Evolutionary conservation across 2,329 filamentous ascomycete genomes (phyloP), one percentile per base, ranked within the genome.

Genomic region (Fusarium decemcellulare): DNA sequence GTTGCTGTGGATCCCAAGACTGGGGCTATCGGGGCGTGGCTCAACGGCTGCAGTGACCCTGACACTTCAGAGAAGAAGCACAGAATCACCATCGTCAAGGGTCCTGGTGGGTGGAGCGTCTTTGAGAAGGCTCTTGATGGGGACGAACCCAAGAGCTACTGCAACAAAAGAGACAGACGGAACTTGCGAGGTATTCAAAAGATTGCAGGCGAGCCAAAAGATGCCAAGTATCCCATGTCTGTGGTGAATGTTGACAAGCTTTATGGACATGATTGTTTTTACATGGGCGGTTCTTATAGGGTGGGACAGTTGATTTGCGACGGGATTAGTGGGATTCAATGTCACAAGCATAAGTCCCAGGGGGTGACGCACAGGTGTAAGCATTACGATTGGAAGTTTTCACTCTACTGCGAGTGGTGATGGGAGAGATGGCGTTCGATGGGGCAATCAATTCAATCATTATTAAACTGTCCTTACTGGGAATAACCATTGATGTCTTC

Each of bases 31-130:
- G 61, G 8, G 2, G 61, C 55, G 2, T 67, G 64, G 64, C 57
- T 67, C 5, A 67, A 62, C 8, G 55, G 63, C 0, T 65, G 63
- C 8, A 46, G 34, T 15, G 88, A 27, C 11, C 27, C 27, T 27
- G 42, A 27, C 18, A 14, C 11, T 23, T 44, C 42, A 3, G 42
- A 44, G 42, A 44, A 44, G 42, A 44, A 44, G 18, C 42, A 44
- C 16, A 44, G 27, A 14, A 44, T 44, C 42, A 44, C 42, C 12
- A 44, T 44, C 4, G 18, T 44, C 42, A 16, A 44, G 42, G 27
- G 18, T 23, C 12, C 18, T 10, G 16, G 27, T 44, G 42, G 42
- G n/a, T 44, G 42, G 42, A 23, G 42, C 6, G 27, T 44, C 12
- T 23, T 23, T 14, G 42, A 44, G 12, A 23, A 44, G 16, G 16